A percentile compares a stretch with the other conserved stretches of the same genome.
phyloP scores from a whole-genome alignment of 2,329 filamentous ascomycete species.

The Stagonosporopsis tanaceti region DNA sequence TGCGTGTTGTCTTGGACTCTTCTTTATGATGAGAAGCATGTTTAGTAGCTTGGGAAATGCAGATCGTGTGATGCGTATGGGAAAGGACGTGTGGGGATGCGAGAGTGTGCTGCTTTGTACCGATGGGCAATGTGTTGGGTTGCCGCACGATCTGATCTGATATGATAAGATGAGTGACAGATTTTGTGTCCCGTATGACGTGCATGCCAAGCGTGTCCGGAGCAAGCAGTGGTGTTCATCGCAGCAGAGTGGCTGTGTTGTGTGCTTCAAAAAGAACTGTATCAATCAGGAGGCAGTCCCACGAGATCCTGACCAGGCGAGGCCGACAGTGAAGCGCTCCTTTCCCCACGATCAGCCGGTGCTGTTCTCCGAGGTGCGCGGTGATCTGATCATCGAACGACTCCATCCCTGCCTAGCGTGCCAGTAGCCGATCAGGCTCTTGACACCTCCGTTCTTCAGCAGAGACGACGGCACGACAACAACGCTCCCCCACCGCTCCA shows the following conservation, averaged over 20 bases:
- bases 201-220: slow-evolving; percentile 24
- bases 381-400: slow-evolving; percentile 18
- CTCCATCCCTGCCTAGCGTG: slow-evolving; percentile 9
- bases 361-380: slow-evolving; percentile 15
- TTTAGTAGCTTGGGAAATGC: not conserved
- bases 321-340: not conserved
- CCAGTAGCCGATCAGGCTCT: slow-evolving; percentile 4
- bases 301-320: no score
- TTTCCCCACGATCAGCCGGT: not conserved
- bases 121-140: not conserved
- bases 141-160: slow-evolving; percentile 26
- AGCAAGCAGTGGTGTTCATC: not conserved
- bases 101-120: not conserved
- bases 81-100: not conserved
- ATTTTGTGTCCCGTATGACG: slow-evolving; percentile 29
- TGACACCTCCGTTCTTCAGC: slow-evolving; percentile 21
- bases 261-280: not conserved
- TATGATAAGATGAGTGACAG: slow-evolving; percentile 26
- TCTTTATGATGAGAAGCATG: not conserved
- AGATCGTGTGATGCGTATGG: not conserved
- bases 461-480: slow-evolving; percentile 27
- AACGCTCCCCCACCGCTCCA: slow-evolving; percentile 25
- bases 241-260: not conserved
- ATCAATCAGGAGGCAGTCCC: not conserved
- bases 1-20: not conserved